Evolutionary conservation across 768 basidiomycete genomes (phyloP), one percentile per base, ranked within the genome.

Genomic region (Pleurotus tuber-regium): DNA sequence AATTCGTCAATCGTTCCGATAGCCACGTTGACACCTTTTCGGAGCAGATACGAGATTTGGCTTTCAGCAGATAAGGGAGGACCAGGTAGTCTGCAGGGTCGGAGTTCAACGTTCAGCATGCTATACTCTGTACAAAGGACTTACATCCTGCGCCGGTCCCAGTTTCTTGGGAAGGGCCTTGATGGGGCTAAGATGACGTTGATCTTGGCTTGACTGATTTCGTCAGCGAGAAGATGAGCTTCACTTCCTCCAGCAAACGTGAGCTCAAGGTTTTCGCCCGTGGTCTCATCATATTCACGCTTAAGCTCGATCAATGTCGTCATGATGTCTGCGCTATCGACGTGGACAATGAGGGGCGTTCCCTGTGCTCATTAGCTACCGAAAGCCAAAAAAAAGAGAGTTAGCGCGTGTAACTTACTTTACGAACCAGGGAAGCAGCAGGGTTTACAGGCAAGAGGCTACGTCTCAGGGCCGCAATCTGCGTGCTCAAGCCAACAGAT

Each of bases 321-420:
- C 62, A 93, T 92, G 46, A 85, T 73, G 63, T 93, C 91, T 7
- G 87, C 88, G 58, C 76, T 87, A 52, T 85, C 73, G 11, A 82
- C 84, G 1, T 78, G 68, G 16, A 92, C 65, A 2, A 91, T 87
- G 14, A 94, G 69, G 0, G 85, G 62, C 16, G 68, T 54, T 10
- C 87, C 86, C 77, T 86, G 50, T 4, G 16, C 36, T n/a, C n/a
- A n/a, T 70, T 47, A 65, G 63, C 52, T 59, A 54, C 56, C 73
- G 8, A 50, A 36, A 0, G 41, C 50, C 49, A 36, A 33, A 47
- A 24, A 14, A 47, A 43, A 19, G n/a, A n/a, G n/a, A n/a, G n/a
- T n/a, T n/a, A n/a, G n/a, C n/a, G n/a, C n/a, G n/a, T n/a, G n/a
- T n/a, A n/a, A n/a, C n/a, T n/a, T n/a, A n/a, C n/a, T n/a, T n/a